Percentiles rank a stretch among this genome's conserved stretches.
phyloP scores from a whole-genome alignment of 306 rosid genomes.

The Cucumis melo region DNA sequence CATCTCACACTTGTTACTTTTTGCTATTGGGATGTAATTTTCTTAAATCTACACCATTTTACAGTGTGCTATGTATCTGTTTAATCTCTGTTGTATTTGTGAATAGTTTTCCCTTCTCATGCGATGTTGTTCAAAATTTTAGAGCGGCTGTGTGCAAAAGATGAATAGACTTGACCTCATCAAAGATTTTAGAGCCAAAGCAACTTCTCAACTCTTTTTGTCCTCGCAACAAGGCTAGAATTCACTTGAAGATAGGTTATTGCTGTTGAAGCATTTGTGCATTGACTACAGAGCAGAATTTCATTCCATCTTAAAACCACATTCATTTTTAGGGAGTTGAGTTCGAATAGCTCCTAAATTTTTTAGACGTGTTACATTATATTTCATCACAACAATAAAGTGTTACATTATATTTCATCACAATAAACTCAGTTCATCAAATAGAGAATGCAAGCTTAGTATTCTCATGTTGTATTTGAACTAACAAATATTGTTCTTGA shows the following conservation, averaged over 20 bases:
- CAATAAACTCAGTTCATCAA: neutral
- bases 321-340: neutral
- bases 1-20: too few relatives aligned
- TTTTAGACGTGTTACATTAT: neutral
- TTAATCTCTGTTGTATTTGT: neutral
- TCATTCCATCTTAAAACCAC: neutral
- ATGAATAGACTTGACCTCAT: constrained; percentile 18
- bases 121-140: constrained; percentile 9
- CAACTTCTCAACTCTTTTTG: neutral
- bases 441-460: neutral
- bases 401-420: neutral
- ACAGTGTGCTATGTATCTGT: too few relatives aligned
- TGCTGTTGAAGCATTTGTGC: neutral
- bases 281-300: neutral
- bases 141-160: constrained; percentile 80
- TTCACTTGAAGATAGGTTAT: neutral
- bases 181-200: neutral
- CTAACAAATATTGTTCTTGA: neutral
- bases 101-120: neutral
- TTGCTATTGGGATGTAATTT: too few relatives aligned
- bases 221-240: neutral
- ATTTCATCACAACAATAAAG: neutral
- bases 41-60: neutral
- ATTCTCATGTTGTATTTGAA: neutral
- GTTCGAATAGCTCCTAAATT: neutral